These are phyloP conservation scores for Curvularia verruculosa DNA, from an alignment of 2,329 filamentous ascomycete species.

Conservation along the genomic window DNA sequence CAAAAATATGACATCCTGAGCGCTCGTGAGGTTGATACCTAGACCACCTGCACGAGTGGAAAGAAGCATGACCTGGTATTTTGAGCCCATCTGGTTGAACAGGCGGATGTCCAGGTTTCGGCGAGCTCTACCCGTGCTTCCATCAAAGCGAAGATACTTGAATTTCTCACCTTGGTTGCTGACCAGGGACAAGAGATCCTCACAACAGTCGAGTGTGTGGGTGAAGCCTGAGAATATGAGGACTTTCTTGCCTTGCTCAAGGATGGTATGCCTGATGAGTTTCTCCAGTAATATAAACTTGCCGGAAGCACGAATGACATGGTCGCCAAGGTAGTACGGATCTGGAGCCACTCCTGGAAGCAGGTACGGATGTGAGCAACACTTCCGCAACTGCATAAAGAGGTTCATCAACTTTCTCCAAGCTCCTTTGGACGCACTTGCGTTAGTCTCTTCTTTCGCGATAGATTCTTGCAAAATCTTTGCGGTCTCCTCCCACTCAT, in stretches of 20 bases:
- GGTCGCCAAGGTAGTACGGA: slow-evolving; percentile 54
- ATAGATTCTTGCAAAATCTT: slow-evolving; percentile 94
- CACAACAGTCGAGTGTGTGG: slow-evolving; percentile 57
- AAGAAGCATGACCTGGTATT: slow-evolving; percentile 62
- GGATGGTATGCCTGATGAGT: slow-evolving; percentile 56
- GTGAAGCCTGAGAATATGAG: slow-evolving; percentile 65
- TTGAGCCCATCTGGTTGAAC: slow-evolving; percentile 56
- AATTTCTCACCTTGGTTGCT: slow-evolving; percentile 51
- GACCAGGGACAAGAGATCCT: slow-evolving; percentile 57
- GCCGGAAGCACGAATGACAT: slow-evolving; percentile 59
- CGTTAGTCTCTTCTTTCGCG: slow-evolving; percentile 43
- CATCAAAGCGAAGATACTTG: slow-evolving; percentile 59
- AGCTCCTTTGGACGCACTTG: slow-evolving; percentile 43
- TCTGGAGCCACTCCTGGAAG: slow-evolving; percentile 55
- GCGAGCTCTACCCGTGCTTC: slow-evolving; percentile 55
- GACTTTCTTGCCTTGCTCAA: slow-evolving; percentile 60
- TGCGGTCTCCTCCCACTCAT: slow-evolving; percentile 73
- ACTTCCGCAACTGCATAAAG: slow-evolving; percentile 63
- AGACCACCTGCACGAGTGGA: slow-evolving; percentile 63
- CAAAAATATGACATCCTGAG: slow-evolving; percentile 62
- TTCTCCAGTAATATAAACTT: slow-evolving; percentile 64
- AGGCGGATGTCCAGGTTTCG: slow-evolving; percentile 61
- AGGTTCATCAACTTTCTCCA: slow-evolving; percentile 62
- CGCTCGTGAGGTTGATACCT: slow-evolving; percentile 61
- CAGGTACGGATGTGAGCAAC: slow-evolving; percentile 62